A percentile compares a stretch with the other conserved stretches of the same genome.
phyloP scores from a whole-genome alignment of 805 yeast genomes.

The Metschnikowia cerradonensis region DNA sequence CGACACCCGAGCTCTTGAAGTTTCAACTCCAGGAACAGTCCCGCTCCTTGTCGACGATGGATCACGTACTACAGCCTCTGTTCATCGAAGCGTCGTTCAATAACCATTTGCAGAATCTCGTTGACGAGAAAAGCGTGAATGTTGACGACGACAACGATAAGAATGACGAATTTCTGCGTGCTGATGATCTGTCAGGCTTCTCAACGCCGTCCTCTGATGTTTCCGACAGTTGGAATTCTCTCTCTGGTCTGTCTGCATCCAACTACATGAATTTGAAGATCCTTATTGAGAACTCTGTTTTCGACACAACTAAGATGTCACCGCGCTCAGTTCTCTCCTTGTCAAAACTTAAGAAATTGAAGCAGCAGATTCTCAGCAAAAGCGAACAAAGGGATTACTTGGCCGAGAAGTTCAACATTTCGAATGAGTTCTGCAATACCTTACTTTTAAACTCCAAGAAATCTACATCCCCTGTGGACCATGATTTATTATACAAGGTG shows the following conservation, averaged over 20 bases:
- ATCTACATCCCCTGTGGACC: conserved; percentile 23
- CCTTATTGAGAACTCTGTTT: conserved; percentile 43
- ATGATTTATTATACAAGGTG: conserved; percentile 26
- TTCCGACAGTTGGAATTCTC: conserved; percentile 12
- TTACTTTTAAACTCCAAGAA: conserved; percentile 19
- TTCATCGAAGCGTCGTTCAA: conserved; percentile 30
- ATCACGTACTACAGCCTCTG: conserved; percentile 14
- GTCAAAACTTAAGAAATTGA: conserved; percentile 24
- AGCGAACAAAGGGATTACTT: conserved; percentile 29
- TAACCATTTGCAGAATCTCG: conserved; percentile 27
- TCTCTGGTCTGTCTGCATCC: conserved; percentile 16
- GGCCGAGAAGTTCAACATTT: conserved; percentile 25
- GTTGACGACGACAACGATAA: conserved; percentile 14
- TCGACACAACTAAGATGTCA: conserved; percentile 34
- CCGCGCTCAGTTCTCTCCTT: conserved; percentile 33
- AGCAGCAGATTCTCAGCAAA: conserved; percentile 27
- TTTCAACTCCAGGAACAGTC: conserved; percentile 42
- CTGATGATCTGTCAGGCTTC: conserved; percentile 5
- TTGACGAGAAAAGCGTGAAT: conserved; percentile 6
- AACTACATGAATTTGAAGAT: conserved; percentile 39
- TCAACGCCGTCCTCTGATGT: conserved; percentile 20
- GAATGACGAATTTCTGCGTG: conserved; percentile 14
- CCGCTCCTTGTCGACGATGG: conserved; percentile 12
- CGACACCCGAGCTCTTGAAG: conserved; percentile 41
- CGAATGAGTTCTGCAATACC: conserved; percentile 32